These are phyloP conservation scores for Fusarium hostae DNA, from an alignment of 2,329 filamentous ascomycete species.

Conservation along the genomic window DNA sequence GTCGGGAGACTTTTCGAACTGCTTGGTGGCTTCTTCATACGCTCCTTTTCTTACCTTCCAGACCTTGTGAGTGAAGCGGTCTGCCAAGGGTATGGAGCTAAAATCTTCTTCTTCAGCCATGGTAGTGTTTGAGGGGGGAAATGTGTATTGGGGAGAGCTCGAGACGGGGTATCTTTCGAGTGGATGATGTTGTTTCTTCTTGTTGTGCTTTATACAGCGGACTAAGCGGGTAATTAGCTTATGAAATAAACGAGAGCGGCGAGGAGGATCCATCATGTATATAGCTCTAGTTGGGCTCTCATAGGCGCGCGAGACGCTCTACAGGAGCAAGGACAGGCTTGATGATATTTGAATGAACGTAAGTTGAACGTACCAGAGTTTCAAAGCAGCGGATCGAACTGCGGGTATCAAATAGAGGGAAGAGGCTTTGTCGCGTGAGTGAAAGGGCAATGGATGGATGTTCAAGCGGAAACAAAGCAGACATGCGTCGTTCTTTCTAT, in stretches of 20 bases:
- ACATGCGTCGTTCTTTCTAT: conserved; percentile 41
- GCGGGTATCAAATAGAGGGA: conserved; percentile 36
- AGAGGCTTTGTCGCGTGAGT: conserved; percentile 33
- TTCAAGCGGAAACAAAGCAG: conserved; percentile 41
- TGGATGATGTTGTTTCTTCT: conserved; percentile 25
- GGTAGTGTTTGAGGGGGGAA: conserved; percentile 37
- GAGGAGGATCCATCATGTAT: conserved; percentile 40
- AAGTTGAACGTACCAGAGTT: conserved; percentile 30
- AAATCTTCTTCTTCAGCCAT: conserved; percentile 93
- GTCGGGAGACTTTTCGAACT: conserved; percentile 85
- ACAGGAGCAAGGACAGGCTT: neutral
- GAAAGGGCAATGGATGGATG: conserved; percentile 13
- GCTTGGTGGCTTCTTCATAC: conserved; percentile 91
- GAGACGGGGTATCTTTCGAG: conserved; percentile 40
- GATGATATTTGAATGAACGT: neutral
- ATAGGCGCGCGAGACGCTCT: conserved; percentile 11
- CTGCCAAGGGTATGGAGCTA: conserved; percentile 78
- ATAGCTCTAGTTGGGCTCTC: conserved; percentile 17
- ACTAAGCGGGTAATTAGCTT: conserved; percentile 49
- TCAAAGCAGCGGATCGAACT: conserved; percentile 15
- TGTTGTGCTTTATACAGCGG: conserved; percentile 37
- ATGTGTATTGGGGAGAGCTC: conserved; percentile 29
- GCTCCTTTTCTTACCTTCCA: conserved; percentile 98
- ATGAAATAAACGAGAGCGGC: conserved; percentile 41
- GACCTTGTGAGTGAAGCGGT: conserved; percentile 82